Base-by-base conservation (phyloP, 148 eudicot genomes). In the Rhododendron ovatum region DNA sequence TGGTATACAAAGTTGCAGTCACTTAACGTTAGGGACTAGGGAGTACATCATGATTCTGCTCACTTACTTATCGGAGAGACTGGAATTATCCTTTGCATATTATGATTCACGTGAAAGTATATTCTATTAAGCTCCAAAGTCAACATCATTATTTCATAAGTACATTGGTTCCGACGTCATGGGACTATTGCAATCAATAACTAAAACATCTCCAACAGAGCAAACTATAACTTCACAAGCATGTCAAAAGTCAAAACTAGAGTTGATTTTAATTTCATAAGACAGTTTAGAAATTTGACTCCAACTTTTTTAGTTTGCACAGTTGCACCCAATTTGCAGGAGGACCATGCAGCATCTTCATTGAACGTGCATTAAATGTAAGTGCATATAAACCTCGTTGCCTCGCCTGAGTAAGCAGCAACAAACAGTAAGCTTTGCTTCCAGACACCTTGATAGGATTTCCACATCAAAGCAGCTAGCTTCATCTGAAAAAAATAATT, bases 391-490 rank as follows among this genome's bases (percentile, higher is more conserved):
- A 94, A 71, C 98, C 99, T 96, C 91, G 61, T 88, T 90, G 82
- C 89, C 90, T 53, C 87, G 88, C 71, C 88, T 83, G 83, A 89
- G 73, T 81, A 90, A 88, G 88, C 99, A 96, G 87, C 51, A 89
- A 85, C 96, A 96, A 87, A 93, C 98, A 86, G 88, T 93, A 89
- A 95, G 91, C 95, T 94, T 96, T 81, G 95, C 98, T 79, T 95
- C 96, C 84, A 93, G 89, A 86, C 91, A 89, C 89, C 92, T 95
- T 85, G 98, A 92, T 81, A 93, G 82, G 81, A 96, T 93, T 88
- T 90, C 93, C 85, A 96, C 97, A 82, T 92, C 93, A 83, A 95
- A 87, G 93, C 89, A 91, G 82, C 85, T 88, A 69, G 86, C 87
- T 83, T 90, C 95, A 86, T 89, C 98, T 90, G 91, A 80, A 53